Evolutionary conservation across 2,329 filamentous ascomycete genomes (phyloP), one percentile per base, ranked within the genome.

Genomic region (Volutella citrinella): DNA sequence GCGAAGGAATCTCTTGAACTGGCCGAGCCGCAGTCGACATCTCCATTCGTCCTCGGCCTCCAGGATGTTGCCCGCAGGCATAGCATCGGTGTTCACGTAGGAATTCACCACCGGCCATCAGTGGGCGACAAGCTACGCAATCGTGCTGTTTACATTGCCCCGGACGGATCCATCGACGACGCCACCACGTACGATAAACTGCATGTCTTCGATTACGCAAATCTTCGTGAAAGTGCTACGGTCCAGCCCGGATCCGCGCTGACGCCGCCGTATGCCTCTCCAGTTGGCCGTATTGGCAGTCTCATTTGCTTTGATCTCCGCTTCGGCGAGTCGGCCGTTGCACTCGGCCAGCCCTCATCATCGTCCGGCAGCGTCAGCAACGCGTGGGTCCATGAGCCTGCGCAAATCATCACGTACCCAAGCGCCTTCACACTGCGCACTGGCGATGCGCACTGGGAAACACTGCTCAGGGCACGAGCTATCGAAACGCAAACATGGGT

Each of bases 301-400:
- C 72, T 84, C 34, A 94, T 96, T 42, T 96, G 91, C 65, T 96
- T 96, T 60, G 91, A 96, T 64, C 64, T 96, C 43, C 79, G 89
- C 2, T 95, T 93, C 55, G 78, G 88, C 0, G 87, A 95, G 56
- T 76, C 84, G 8, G 76, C 79, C 1, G 60, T 93, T 9, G 72
- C 78, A 3, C 71, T 95, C 13, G 76, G 78, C 7, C 64, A 66
- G 35, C 64, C 64, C 0, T n/a, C n/a, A n/a, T n/a, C n/a, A n/a
- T n/a, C n/a, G n/a, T n/a, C n/a, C n/a, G n/a, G n/a, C n/a, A 51
- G 52, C 2, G 34, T 56, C 6, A 24, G 24, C 10, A 63, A 52
- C 26, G 36, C 44, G 5, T 69, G 56, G 56, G 45, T 30, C 21
- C 37, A 34, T 15, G 47, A 39, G 18, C 65, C 61, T 5, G 87